Percentiles rank a stretch among this genome's conserved stretches.
Conservation (phyloP, 306 rosid species). For the Cajanus cajan region DNA sequence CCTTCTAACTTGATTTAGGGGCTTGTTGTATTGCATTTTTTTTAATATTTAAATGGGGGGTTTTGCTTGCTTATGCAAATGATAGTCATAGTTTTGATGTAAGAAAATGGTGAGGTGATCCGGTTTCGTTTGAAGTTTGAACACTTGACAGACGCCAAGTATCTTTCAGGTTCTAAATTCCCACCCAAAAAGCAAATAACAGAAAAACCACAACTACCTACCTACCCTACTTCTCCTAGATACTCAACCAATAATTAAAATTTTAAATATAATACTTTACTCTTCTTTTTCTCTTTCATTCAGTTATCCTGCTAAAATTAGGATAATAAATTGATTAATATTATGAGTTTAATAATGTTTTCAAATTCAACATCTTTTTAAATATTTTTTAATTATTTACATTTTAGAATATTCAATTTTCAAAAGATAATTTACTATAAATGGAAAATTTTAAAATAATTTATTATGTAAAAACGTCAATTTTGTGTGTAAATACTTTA, state of each 20-base stretch:
- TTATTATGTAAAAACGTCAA: too few species aligned
- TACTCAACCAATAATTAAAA: neutral
- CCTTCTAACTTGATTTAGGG: neutral
- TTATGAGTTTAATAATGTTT: neutral
- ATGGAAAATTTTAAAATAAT: too few species aligned
- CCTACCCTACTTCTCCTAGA: neutral
- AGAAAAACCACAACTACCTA: neutral
- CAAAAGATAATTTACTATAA: too few species aligned
- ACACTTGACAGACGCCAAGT: constrained; percentile 14
- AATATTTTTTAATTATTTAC: neutral
- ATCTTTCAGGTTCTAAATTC: constrained; percentile 2
- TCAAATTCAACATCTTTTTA: neutral
- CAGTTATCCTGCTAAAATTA: neutral
- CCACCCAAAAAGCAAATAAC: constrained; percentile 16
- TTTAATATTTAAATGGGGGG: too few species aligned
- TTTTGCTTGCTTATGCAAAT: neutral
- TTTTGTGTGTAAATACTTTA: neutral
- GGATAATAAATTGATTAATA: too few species aligned
- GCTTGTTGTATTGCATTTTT: neutral
- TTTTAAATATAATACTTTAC: neutral
- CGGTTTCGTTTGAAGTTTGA: neutral
- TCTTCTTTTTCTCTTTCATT: neutral
- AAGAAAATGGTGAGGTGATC: neutral
- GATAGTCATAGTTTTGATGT: neutral
- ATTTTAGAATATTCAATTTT: neutral